Evolutionary conservation across 768 basidiomycete species (phyloP), one percentile per base, ranked within the genome.

Genomic region (Suillus spraguei): DNA sequence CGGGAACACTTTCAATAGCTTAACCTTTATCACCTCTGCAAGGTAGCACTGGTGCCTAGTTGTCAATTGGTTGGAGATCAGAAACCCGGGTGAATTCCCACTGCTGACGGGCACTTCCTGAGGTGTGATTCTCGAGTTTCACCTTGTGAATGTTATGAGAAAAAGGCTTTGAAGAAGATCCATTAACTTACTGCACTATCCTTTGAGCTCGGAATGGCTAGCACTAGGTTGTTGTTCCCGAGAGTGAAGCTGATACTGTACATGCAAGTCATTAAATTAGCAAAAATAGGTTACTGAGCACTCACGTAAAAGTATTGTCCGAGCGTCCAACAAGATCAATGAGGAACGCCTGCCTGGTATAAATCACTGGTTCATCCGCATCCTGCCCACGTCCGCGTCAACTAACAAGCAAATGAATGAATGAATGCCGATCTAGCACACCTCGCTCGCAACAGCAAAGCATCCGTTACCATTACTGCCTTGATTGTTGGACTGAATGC

Each of bases 121-220:
- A 71, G 69, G 61, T 52, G 8, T 2, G 10, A 50, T 50, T 50
- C 4, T 28, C 28, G 16, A 50, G 9, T 32, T 17, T 32, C 49
- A 50, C 49, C 49, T 50, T 28, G 14, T 28, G 28, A 32, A 50
- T 16, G 16, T 32, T 50, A 28, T 28, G 8, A 50, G 49, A 8
- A 28, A 28, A 50, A 50, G 16, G 16, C 28, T 50, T 50, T 5
- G 24, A 17, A 17, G 16, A 17, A 9, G 1, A 32, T 32, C 49
- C 49, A 32, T 4, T 4, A 10, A 28, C 24, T 28, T 50, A 50
- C 49, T 2, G 16, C 28, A 49, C 8, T 5, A 4, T 32, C 1
- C 4, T 50, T 28, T 28, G 49, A 0, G 49, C 4, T 50, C 17
- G 49, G 49, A 50, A 50, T 17, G 16, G 24, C 28, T 16, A 28